phyloP scores from a whole-genome alignment of 2,329 filamentous ascomycete genomes.

The Aspergillus piperis region DNA sequence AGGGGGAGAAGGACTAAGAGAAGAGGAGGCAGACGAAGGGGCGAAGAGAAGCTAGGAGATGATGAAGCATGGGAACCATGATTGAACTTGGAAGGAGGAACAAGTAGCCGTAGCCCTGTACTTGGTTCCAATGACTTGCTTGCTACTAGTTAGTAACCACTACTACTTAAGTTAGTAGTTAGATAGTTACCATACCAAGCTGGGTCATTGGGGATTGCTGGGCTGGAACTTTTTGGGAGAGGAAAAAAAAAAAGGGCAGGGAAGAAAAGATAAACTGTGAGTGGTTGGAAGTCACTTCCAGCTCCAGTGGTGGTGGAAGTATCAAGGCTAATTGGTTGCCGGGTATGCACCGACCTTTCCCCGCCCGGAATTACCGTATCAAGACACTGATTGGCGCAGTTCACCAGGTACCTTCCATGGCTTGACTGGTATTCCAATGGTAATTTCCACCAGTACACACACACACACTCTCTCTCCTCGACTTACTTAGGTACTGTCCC shows the following conservation, averaged over 20 bases:
- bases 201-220: too few species aligned
- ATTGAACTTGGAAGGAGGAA: neutral
- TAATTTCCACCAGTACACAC: neutral
- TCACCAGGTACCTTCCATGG: neutral
- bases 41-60: neutral
- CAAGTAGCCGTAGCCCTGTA: neutral
- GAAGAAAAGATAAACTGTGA: neutral
- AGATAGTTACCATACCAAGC: too few species aligned
- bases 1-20: neutral
- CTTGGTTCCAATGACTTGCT: neutral
- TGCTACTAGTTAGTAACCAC: too few species aligned
- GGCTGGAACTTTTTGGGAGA: too few species aligned
- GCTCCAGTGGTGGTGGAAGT: neutral
- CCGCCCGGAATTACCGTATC: neutral
- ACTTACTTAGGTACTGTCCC: too few species aligned
- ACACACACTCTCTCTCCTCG: neutral
- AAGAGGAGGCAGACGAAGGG: too few species aligned
- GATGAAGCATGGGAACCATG: conserved; percentile 3
- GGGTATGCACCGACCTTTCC: neutral
- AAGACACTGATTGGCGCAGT: neutral
- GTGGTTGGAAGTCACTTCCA: neutral
- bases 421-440: neutral
- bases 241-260: neutral
- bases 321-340: neutral
- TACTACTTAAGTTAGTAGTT: neutral